Conservation (phyloP, 2,329 filamentous ascomycete species). For the Alternaria metachromatica region DNA sequence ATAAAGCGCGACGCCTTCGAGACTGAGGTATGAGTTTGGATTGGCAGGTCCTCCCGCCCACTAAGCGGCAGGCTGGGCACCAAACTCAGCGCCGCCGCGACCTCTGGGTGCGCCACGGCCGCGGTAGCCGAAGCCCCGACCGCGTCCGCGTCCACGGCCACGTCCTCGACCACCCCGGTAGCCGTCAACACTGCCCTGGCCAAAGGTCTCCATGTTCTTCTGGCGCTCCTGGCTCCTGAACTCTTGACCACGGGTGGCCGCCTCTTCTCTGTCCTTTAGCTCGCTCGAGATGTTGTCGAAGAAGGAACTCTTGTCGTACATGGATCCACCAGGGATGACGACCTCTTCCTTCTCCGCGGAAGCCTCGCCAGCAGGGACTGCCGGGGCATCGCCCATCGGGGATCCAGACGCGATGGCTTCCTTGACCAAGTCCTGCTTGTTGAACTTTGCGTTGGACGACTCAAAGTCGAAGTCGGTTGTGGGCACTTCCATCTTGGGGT, state of each 20-base stretch:
- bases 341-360: slow-evolving; percentile 55
- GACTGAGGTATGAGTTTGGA: neutral
- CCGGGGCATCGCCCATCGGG: slow-evolving; percentile 61
- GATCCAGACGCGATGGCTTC: slow-evolving; percentile 83
- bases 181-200: slow-evolving; percentile 91
- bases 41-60: neutral
- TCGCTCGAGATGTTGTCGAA: slow-evolving; percentile 99
- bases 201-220: slow-evolving; percentile 97
- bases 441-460: slow-evolving; percentile 84
- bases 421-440: slow-evolving; percentile 85
- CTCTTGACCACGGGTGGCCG: slow-evolving; percentile 72
- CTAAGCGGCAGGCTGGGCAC: slow-evolving; percentile 33
- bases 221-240: slow-evolving; percentile 93
- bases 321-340: slow-evolving; percentile 53
- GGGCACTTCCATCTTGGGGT: slow-evolving; percentile 83
- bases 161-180: slow-evolving; percentile 78
- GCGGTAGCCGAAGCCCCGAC: slow-evolving; percentile 55
- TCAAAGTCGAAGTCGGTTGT: slow-evolving; percentile 93
- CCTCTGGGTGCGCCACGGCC: slow-evolving; percentile 52
- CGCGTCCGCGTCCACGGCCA: slow-evolving; percentile 69
- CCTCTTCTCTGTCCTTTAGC: slow-evolving; percentile 83
- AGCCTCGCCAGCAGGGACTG: slow-evolving; percentile 36
- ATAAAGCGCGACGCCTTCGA: neutral
- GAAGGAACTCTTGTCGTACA: slow-evolving; percentile 89
- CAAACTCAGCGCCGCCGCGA: slow-evolving; percentile 35